A percentile compares a stretch with the other conserved stretches of the same genome.
Conservation (phyloP, 371 early-diverging fungal species). For the Conidiobolus incongruus region DNA sequence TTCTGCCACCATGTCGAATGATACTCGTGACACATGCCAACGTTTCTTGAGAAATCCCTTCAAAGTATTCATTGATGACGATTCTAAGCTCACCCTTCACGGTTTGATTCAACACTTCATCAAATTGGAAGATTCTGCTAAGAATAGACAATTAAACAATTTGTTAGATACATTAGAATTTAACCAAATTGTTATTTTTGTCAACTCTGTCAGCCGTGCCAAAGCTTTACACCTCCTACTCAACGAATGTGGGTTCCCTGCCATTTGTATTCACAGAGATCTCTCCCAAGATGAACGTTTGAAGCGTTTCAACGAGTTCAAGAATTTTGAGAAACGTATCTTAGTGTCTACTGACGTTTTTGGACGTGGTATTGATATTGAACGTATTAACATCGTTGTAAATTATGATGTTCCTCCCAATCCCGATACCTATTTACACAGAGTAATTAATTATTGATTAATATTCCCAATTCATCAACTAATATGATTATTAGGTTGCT, state of each 20-base stretch:
- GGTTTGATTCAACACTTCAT: constrained; percentile 94
- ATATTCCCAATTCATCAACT: too few species aligned
- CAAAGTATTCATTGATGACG: constrained; percentile 95
- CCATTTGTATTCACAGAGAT: constrained; percentile 78
- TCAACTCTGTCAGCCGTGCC: constrained; percentile 77
- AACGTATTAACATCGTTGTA: constrained; percentile 97
- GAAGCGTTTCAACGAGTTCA: constrained; percentile 85
- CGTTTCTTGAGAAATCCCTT: constrained; percentile 95
- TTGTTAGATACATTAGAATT: constrained; percentile 83
- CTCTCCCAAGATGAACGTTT: constrained; percentile 82
- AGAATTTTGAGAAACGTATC: constrained; percentile 80
- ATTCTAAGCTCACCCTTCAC: constrained; percentile 92
- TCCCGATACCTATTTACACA: constrained; percentile 90
- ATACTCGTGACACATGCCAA: constrained; percentile 78
- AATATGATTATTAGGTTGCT: constrained; percentile 47
- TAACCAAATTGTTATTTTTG: constrained; percentile 96
- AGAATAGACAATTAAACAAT: constrained; percentile 84
- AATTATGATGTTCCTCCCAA: constrained; percentile 96
- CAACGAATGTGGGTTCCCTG: constrained; percentile 77
- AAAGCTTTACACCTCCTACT: constrained; percentile 73
- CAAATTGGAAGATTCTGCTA: constrained; percentile 62
- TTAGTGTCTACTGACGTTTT: constrained; percentile 97
- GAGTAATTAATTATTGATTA: constrained; percentile 23
- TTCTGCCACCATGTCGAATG: constrained; percentile 84
- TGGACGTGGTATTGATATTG: constrained; percentile 97